Base-by-base conservation (phyloP, 1,139 yeast genomes). In the Blastobotrys serpentis region DNA sequence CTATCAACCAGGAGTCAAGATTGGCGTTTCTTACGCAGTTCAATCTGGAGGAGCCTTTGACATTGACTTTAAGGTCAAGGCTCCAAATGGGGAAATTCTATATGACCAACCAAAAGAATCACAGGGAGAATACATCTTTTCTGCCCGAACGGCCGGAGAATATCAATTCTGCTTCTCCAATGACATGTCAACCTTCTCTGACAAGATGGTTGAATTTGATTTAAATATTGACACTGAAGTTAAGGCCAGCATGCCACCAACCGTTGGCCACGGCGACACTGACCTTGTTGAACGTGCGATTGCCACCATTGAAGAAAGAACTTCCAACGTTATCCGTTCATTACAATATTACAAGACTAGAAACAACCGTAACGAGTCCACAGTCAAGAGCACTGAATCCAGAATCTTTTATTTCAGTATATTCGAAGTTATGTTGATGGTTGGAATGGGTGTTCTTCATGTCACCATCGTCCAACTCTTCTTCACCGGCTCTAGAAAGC, bases 161-260 rank as follows among this genome's bases (percentile, higher is more conserved):
- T 92, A 90, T 71, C 88, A 86, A 66, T 85, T 92, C 67, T 92
- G 98, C 70, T 89, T 92, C 73, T 74, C 83, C 58, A 89, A 89
- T 67, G 86, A 82, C 52, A 84, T 85, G 88, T 83, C 95, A 5
- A 84, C 95, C 2, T 84, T 81, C 65, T 85, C 92, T 46, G 94
- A 86, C 62, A 90, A 90, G 70, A 82, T 85, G 51, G 84, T 92
- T 59, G 97, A 89, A 68, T 86, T 92, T 62, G 96, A 92, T 65
- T 79, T 92, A 61, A 78, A 57, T 38, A 57, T 64, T 51, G 69
- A 66, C 47, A 61, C 69, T 26, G 86, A 78, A 51, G 77, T 82
- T 66, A 78, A 75, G 60, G 94, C 95, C 4, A 67, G 71, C 48
- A 72, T 86, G 66, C 95, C 95, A 4, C 57, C 57, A 30, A 54